Conservation (phyloP, 2,329 filamentous ascomycete genomes). For the Ophiostoma tasmaniense region DNA sequence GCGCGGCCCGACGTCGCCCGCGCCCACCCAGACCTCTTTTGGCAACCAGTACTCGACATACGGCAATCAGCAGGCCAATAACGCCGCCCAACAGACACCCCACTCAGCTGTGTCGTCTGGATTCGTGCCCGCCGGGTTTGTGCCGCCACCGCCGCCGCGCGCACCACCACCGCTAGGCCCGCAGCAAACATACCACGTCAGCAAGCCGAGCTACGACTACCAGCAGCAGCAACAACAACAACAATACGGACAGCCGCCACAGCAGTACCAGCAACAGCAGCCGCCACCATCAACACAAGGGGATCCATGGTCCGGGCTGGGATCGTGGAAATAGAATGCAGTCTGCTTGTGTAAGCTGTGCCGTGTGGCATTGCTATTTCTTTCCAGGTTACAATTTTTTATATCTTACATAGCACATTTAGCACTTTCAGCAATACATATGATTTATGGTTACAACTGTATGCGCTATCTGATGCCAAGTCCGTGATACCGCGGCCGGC, state of each 20-base stretch:
- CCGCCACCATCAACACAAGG: slow-evolving; percentile 33
- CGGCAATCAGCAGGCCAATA: slow-evolving; percentile 35
- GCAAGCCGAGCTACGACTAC: slow-evolving; percentile 26
- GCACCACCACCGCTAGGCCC: slow-evolving; percentile 54
- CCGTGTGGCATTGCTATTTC: neutral
- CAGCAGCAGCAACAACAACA: slow-evolving; percentile 30
- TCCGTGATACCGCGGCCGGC: no score
- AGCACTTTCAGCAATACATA: neutral
- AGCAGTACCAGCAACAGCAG: slow-evolving; percentile 29
- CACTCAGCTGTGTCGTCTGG: slow-evolving; percentile 28
- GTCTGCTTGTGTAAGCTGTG: neutral
- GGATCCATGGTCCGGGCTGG: slow-evolving; percentile 46
- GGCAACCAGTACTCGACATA: slow-evolving; percentile 41
- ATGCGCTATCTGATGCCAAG: no score
- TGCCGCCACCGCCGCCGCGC: slow-evolving; percentile 55
- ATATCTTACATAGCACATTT: neutral
- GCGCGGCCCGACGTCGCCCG: slow-evolving; percentile 43
- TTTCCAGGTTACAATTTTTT: neutral
- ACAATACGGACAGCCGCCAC: slow-evolving; percentile 27
- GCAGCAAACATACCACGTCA: slow-evolving; percentile 53
- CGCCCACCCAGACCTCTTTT: slow-evolving; percentile 51
- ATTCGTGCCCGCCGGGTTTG: slow-evolving; percentile 48
- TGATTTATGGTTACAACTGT: neutral
- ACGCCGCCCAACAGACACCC: slow-evolving; percentile 30
- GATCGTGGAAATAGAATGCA: slow-evolving; percentile 39